Evolutionary conservation across 2,329 filamentous ascomycete species (phyloP).

Genomic region (Colletotrichum abscissum): DNA sequence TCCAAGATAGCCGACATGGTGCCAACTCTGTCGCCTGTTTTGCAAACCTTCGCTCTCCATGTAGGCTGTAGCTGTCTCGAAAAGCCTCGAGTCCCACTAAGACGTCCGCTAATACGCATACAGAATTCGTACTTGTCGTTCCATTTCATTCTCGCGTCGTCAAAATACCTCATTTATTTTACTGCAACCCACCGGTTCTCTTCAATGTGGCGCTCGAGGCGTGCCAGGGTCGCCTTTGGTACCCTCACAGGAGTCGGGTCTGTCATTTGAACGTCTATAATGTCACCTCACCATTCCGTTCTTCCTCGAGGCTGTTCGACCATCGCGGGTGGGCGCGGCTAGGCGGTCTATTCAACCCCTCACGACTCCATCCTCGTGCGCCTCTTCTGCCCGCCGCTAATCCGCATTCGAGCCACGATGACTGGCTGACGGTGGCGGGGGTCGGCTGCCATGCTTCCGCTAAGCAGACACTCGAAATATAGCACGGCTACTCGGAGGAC

Average conservation of each 20-base stretch:
- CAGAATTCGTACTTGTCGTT: neutral
- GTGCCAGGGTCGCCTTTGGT: neutral
- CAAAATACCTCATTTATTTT: slow-evolving; percentile 24
- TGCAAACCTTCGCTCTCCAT: neutral
- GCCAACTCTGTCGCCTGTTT: slow-evolving; percentile 5
- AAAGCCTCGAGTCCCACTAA: neutral
- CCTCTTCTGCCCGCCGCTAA: slow-evolving; percentile 16
- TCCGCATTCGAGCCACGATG: slow-evolving; percentile 16
- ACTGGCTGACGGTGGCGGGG: slow-evolving; percentile 19
- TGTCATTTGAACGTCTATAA: neutral
- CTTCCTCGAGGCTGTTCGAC: neutral
- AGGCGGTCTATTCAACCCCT: slow-evolving; percentile 19
- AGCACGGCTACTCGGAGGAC: slow-evolving; percentile 26
- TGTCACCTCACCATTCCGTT: slow-evolving; percentile 22
- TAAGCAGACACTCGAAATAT: slow-evolving; percentile 18
- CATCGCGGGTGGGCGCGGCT: slow-evolving; percentile 34
- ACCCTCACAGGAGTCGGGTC: neutral
- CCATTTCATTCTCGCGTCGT: slow-evolving; percentile 1
- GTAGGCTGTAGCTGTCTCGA: neutral
- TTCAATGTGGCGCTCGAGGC: slow-evolving; percentile 19
- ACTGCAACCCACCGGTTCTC: slow-evolving; percentile 18
- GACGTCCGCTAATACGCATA: neutral
- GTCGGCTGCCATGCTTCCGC: slow-evolving; percentile 26
- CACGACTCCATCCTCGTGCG: slow-evolving; percentile 19
- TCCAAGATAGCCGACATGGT: slow-evolving; percentile 23